Evolutionary conservation across 2,329 filamentous ascomycete species (phyloP).

Genomic region (Sordariomycetes sp.): DNA sequence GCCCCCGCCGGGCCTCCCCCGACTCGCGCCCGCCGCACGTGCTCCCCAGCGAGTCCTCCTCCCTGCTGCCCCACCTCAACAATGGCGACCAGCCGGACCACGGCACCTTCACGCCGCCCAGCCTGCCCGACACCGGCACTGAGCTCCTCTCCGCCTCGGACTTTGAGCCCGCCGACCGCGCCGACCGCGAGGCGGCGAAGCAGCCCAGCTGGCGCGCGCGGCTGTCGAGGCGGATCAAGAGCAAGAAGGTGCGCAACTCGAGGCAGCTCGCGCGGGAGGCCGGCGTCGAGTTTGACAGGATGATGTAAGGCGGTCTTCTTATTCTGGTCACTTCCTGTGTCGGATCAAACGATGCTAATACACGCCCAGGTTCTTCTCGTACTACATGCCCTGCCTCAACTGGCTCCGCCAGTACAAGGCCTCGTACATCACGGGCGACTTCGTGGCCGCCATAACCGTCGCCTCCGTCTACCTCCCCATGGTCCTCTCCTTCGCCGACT

Average conservation of each 20-base stretch:
- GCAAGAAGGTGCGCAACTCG: slow-evolving; percentile 3
- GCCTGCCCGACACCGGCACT: background rate
- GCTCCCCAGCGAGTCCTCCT: slow-evolving; percentile 2
- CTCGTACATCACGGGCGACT: slow-evolving; percentile 74
- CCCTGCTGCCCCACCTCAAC: background rate
- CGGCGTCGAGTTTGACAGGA: background rate
- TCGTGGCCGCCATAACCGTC: slow-evolving; percentile 85
- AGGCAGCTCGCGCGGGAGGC: slow-evolving; percentile 1
- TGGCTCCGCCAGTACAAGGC: slow-evolving; percentile 85
- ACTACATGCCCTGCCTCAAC: slow-evolving; percentile 84
- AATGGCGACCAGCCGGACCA: background rate
- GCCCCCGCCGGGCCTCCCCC: background rate
- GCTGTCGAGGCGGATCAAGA: slow-evolving; percentile 1
- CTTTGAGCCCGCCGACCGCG: background rate
- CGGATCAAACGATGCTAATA: background rate
- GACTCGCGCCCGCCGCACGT: background rate
- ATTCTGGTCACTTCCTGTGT: background rate
- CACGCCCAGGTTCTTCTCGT: slow-evolving; percentile 64
- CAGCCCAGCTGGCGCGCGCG: background rate
- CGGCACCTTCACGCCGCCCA: background rate
- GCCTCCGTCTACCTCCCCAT: slow-evolving; percentile 98
- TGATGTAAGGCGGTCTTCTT: background rate
- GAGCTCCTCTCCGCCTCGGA: background rate
- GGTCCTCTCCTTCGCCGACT: slow-evolving; percentile 85
- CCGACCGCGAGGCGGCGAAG: background rate